Conservation (phyloP, 1,139 yeast genomes). For the Wickerhamiella pararugosa region DNA sequence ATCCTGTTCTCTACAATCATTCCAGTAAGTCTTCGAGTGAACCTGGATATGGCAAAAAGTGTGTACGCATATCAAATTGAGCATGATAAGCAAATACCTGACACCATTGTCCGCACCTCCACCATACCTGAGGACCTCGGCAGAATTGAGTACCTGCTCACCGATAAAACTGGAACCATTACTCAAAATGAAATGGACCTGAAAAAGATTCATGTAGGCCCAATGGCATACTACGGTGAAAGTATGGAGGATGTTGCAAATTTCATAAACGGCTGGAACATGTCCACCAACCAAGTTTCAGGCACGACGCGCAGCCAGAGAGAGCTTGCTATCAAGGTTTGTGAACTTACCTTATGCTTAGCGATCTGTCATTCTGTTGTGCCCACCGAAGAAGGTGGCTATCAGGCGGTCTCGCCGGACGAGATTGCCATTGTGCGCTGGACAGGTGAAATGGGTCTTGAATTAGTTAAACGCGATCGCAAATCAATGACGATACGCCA, state of each 20-base stretch:
- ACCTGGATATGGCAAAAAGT: slow-evolving; percentile 86
- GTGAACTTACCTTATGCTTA: slow-evolving; percentile 65
- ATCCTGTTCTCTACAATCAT: slow-evolving; percentile 89
- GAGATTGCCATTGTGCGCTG: slow-evolving; percentile 94
- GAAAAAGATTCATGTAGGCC: slow-evolving; percentile 82
- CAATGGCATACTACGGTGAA: slow-evolving; percentile 84
- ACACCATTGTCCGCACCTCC: slow-evolving; percentile 87
- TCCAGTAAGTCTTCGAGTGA: slow-evolving; percentile 89
- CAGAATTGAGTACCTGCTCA: slow-evolving; percentile 76
- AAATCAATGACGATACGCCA: slow-evolving; percentile 55
- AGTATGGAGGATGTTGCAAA: slow-evolving; percentile 78
- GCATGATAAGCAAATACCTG: slow-evolving; percentile 65
- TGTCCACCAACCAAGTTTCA: slow-evolving; percentile 11
- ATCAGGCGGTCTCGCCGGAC: slow-evolving; percentile 98
- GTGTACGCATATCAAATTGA: slow-evolving; percentile 94
- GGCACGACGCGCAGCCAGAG: slow-evolving; percentile 31
- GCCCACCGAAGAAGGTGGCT: slow-evolving; percentile 59
- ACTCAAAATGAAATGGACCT: slow-evolving; percentile 98
- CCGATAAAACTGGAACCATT: slow-evolving; percentile 94
- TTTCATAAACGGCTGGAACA: slow-evolving; percentile 33
- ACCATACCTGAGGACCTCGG: slow-evolving; percentile 98
- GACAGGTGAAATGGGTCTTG: slow-evolving; percentile 73
- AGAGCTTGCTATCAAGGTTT: slow-evolving; percentile 59
- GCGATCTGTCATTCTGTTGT: slow-evolving; percentile 96
- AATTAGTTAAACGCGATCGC: slow-evolving; percentile 69